phyloP scores from a whole-genome alignment of 2,329 filamentous ascomycete genomes.

The Pseudonectria foliicola region DNA sequence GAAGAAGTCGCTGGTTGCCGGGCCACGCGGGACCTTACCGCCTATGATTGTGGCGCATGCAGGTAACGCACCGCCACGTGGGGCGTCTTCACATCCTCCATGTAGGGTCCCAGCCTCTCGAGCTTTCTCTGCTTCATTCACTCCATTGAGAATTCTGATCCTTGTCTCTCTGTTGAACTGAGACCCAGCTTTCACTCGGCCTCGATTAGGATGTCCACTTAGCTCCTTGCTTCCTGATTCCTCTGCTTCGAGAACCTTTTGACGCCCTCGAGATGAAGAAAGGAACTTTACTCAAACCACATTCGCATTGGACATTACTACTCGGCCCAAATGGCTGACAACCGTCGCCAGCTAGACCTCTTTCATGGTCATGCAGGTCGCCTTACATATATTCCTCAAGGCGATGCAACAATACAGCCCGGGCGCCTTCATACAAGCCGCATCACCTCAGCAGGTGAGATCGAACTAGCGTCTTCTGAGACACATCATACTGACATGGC shows the following conservation, averaged over 20 bases:
- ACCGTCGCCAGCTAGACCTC: constrained; percentile 24
- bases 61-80: constrained; percentile 23
- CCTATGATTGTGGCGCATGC: constrained; percentile 20
- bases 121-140: constrained; percentile 14
- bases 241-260: neutral
- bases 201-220: too few species aligned
- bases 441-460: constrained; percentile 21
- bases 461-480: constrained; percentile 3
- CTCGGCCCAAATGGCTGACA: constrained; percentile 32
- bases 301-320: constrained; percentile 23
- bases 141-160: too few species aligned
- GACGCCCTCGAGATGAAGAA: constrained; percentile 28
- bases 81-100: constrained; percentile 11
- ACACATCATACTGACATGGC: constrained; percentile 3
- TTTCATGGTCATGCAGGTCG: constrained; percentile 27
- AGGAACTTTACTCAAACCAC: constrained; percentile 17
- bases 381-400: constrained; percentile 24
- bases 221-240: neutral
- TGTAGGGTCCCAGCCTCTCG: constrained; percentile 4
- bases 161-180: too few species aligned
- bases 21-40: constrained; percentile 23
- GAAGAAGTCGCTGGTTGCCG: constrained; percentile 20
- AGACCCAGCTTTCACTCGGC: too few species aligned
- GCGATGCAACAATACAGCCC: constrained; percentile 14
- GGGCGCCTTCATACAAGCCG: constrained; percentile 27